A percentile compares a stretch with the other conserved stretches of the same genome.
These are phyloP conservation scores for Fraxinus cuspidata DNA, from an alignment of 257 asterid genomes.

Conservation along the genomic window DNA sequence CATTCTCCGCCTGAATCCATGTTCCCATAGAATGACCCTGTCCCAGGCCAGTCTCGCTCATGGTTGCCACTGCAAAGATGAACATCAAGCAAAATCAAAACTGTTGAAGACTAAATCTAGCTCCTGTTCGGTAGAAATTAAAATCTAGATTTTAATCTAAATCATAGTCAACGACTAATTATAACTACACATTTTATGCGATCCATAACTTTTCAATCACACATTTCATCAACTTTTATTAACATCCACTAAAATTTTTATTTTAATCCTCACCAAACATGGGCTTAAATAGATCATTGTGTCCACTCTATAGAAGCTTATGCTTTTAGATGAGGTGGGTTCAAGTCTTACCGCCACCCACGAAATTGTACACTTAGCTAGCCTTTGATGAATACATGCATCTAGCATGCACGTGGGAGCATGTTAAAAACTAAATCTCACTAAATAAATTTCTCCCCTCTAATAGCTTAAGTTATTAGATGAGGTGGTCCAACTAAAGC, in stretches of 20 bases:
- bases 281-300: neutral
- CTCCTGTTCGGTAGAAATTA: too few species aligned
- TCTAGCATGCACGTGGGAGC: neutral
- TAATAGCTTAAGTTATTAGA: neutral
- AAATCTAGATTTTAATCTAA: too few species aligned
- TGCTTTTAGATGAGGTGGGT: neutral
- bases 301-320: neutral
- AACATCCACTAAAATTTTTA: too few species aligned
- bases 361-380: neutral
- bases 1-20: conserved; percentile 95
- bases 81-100: conserved; percentile 1
- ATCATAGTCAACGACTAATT: too few species aligned
- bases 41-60: conserved; percentile 94
- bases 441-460: neutral
- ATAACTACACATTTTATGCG: too few species aligned
- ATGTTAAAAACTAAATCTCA: neutral
- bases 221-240: too few species aligned
- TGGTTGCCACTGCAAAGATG: conserved; percentile 78
- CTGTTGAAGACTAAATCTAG: neutral
- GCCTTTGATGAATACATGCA: neutral
- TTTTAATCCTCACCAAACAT: too few species aligned
- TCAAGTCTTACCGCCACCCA: neutral
- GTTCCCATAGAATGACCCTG: conserved; percentile 79
- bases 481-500: neutral
- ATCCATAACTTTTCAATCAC: too few species aligned